A percentile compares a stretch with the other conserved stretches of the same genome.
Evolutionary conservation across 2,329 filamentous ascomycete species (phyloP).

Genomic region (Ceratocystis cacaofunesta): DNA sequence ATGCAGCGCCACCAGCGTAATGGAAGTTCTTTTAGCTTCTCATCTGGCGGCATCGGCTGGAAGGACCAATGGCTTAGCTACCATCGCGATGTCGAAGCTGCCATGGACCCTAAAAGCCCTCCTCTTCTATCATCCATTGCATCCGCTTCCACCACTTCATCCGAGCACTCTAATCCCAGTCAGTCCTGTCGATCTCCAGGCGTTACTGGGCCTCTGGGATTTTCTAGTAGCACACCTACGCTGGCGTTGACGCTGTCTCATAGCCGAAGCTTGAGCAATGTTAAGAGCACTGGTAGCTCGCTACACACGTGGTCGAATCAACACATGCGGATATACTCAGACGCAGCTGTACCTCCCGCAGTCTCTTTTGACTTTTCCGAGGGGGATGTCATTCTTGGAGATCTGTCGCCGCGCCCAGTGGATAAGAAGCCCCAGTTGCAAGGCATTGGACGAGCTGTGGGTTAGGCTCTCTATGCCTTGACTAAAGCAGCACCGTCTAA

Average conservation of each 20-base stretch:
- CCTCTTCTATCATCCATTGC: not conserved
- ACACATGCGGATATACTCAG: conserved; percentile 31
- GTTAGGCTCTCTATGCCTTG: conserved; percentile 25
- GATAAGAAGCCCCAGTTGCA: conserved; percentile 24
- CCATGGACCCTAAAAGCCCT: not conserved
- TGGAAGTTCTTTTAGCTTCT: conserved; percentile 33
- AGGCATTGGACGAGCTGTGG: conserved; percentile 40
- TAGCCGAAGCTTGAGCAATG: conserved; percentile 12
- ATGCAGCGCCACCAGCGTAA: conserved; percentile 23
- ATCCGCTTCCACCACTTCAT: not conserved
- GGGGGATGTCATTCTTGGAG: conserved; percentile 32
- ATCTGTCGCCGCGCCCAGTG: conserved; percentile 35
- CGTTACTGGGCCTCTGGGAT: not conserved
- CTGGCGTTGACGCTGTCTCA: not conserved
- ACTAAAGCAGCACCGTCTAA: not conserved
- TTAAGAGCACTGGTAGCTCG: conserved; percentile 5
- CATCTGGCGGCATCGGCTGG: conserved; percentile 28
- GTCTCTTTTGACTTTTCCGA: conserved; percentile 29
- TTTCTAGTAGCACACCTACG: conserved; percentile 2
- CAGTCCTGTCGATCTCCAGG: not conserved
- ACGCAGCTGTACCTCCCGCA: conserved; percentile 28
- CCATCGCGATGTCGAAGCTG: conserved; percentile 12
- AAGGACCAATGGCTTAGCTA: conserved; percentile 29
- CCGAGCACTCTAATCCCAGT: not conserved
- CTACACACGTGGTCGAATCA: conserved; percentile 10